Evolutionary conservation across 441 rosid genomes (phyloP).

Genomic region (Erysimum cheiri): DNA sequence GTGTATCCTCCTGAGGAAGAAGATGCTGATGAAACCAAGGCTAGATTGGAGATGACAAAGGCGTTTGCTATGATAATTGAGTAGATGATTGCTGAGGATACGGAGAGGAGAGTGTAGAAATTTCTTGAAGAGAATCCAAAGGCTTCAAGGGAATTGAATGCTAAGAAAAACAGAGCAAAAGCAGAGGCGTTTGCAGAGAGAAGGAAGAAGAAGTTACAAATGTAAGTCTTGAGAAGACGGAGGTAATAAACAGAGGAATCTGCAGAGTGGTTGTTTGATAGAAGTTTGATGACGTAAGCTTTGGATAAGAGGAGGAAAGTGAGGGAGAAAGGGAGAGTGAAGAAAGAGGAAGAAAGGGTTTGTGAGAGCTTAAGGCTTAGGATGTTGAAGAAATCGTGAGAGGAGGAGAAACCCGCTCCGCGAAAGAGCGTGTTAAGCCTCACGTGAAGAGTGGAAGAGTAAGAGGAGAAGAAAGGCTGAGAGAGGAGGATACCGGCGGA

Average conservation of each 20-base stretch:
- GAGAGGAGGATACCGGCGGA: constrained; percentile 50
- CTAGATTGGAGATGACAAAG: constrained; percentile 66
- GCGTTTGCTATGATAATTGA: constrained; percentile 71
- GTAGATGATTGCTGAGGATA: constrained; percentile 65
- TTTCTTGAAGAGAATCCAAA: constrained; percentile 50
- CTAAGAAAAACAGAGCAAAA: constrained; percentile 62
- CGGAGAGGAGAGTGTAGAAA: constrained; percentile 49
- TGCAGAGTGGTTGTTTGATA: constrained; percentile 44
- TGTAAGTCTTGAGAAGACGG: constrained; percentile 61
- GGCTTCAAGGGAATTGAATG: constrained; percentile 51
- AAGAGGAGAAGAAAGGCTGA: constrained; percentile 49
- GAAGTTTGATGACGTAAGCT: constrained; percentile 54
- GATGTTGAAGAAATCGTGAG: constrained; percentile 64
- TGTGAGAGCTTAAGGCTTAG: constrained; percentile 75
- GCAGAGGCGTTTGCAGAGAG: constrained; percentile 80
- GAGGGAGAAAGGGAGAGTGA: constrained; percentile 74
- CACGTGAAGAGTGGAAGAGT: constrained; percentile 45
- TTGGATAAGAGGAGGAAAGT: constrained; percentile 77
- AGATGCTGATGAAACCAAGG: constrained; percentile 51
- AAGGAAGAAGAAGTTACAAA: constrained; percentile 60
- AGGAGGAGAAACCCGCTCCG: constrained; percentile 78
- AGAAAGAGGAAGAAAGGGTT: constrained; percentile 57
- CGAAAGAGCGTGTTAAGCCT: constrained; percentile 57
- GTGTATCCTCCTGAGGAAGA: constrained; percentile 55
- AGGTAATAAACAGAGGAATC: constrained; percentile 51